These are phyloP conservation scores for Saccharata proteae DNA, from an alignment of 2,329 filamentous ascomycete species.

Conservation along the genomic window DNA sequence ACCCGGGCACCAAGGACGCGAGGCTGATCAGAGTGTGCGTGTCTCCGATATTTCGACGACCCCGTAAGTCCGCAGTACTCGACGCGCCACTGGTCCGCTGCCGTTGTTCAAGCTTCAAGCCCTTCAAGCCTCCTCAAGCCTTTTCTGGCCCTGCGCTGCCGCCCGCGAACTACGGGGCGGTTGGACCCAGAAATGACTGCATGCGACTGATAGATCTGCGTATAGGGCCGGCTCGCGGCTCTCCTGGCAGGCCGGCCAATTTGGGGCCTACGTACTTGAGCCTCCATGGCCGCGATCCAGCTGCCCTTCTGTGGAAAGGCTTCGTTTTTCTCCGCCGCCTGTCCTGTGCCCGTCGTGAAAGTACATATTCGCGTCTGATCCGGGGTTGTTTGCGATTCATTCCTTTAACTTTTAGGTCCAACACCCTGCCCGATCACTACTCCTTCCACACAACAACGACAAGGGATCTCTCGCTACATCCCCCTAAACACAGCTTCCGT, in stretches of 20 bases:
- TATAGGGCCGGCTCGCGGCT: conserved; percentile 2
- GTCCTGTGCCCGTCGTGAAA: no score
- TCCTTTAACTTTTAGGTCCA: no score
- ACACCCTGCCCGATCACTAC: no score
- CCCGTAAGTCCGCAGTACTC: no score
- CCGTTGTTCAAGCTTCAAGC: no score
- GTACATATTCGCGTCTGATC: no score
- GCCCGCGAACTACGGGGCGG: no score
- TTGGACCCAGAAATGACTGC: conserved; percentile 8
- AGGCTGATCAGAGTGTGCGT: conserved; percentile 1
- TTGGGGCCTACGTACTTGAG: conserved; percentile 8
- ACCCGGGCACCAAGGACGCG: not conserved
- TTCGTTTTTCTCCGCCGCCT: no score
- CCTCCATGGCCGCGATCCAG: conserved; percentile 3
- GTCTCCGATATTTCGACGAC: conserved; percentile 7
- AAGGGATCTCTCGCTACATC: no score
- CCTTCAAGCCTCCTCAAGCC: conserved; percentile 7
- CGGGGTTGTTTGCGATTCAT: no score
- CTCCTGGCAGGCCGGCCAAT: conserved; percentile 2
- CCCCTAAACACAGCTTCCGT: no score
- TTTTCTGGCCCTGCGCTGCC: conserved; percentile 6
- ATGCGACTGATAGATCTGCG: conserved; percentile 8
- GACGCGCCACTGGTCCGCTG: conserved; percentile 1
- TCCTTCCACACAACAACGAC: no score
- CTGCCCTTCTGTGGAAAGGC: conserved; percentile 1